Base-by-base conservation (phyloP, 768 basidiomycete genomes). In the Tylopilus sp. region DNA sequence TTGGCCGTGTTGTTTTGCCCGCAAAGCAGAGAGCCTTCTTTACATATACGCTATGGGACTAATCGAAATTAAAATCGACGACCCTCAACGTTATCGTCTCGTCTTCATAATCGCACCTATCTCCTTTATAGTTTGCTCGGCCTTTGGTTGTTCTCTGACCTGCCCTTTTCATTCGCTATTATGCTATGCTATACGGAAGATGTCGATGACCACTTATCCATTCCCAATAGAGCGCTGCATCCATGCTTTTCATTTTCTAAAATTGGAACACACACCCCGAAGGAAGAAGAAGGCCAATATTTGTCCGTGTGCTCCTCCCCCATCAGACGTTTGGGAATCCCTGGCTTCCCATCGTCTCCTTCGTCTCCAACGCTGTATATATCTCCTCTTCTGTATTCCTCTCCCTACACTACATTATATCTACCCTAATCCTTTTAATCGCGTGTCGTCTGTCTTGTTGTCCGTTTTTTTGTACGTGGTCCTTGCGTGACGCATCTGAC, bases 1-100 rank as follows among this genome's bases (percentile, higher is more conserved):
- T 48, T 57, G 35, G 2, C n/a, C 40, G 39, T 62, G 65, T 69
- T 65, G 57, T 67, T 56, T 51, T 40, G 57, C 42, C 40, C 48
- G 47, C 45, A 35, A 15, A 39, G 23, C 31, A n/a, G 13, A 35
- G 12, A 18, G 28, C 28, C 17, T 18, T 28, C 20, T 21, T 20
- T 48, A 48, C 44, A 42, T 15, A 41, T 42, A 44, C 42, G n/a
- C 7, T 40, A 31, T 25, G 20, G 8, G 9, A 41, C 41, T 43
- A 50, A 22, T 48, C 18, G 18, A 21, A 4, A 12, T 22, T 23
- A 49, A 47, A 20, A 12, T 20, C 38, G 20, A 35, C 33, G n/a
- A n/a, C n/a, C n/a, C 21, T 5, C 28, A 23, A 38, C 45, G 10
- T 28, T 42, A 42, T 11, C 39, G 10, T 47, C 48, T 22, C 44